Conservation (phyloP, 768 basidiomycete genomes). For the Hypholoma sublateritium region DNA sequence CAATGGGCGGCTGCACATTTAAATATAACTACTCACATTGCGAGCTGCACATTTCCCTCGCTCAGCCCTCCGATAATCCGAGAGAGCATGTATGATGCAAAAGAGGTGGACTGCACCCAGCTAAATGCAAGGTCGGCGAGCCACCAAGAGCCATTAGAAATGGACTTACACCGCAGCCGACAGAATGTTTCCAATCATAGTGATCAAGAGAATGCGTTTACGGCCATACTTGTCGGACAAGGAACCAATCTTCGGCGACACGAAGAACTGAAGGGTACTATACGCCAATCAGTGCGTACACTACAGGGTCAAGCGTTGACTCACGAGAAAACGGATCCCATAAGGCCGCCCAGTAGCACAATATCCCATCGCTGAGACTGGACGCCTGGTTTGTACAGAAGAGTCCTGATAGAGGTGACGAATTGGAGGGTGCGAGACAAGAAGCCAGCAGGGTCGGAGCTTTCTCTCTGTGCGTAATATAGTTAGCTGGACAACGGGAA, state of each 20-base stretch:
- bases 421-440: conserved; percentile 67
- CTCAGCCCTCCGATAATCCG: conserved; percentile 90
- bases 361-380: conserved; percentile 89
- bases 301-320: conserved; percentile 28
- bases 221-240: conserved; percentile 92
- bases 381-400: conserved; percentile 56
- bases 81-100: conserved; percentile 87
- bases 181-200: conserved; percentile 92
- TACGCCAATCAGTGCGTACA: conserved; percentile 26
- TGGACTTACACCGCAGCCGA: conserved; percentile 76
- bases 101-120: conserved; percentile 89
- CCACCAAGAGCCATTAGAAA: neutral
- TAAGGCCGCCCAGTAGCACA: conserved; percentile 91
- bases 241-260: conserved; percentile 79
- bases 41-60: conserved; percentile 97
- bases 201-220: conserved; percentile 75
- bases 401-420: conserved; percentile 64
- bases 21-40: conserved; percentile 61
- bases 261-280: conserved; percentile 80
- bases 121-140: conserved; percentile 34
- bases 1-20: neutral
- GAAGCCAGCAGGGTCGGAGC: conserved; percentile 67
- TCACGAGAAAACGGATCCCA: conserved; percentile 93
- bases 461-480: conserved; percentile 56
- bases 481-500: neutral